phyloP scores from a whole-genome alignment of 352 stramenopile species.

The Nothophytophthora sp. region DNA sequence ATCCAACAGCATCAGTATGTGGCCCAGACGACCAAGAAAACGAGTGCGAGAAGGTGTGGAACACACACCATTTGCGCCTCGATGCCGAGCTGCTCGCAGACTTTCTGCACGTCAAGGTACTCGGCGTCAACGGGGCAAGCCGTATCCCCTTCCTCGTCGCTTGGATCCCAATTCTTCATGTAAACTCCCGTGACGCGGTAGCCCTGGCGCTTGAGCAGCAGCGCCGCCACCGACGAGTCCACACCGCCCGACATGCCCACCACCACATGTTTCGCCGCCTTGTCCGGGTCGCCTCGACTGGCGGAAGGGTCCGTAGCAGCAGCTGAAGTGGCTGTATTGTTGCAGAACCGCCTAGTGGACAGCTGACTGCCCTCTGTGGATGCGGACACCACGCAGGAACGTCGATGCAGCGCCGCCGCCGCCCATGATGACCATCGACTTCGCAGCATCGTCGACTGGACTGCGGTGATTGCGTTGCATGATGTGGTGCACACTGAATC shows the following conservation, averaged over 20 bases:
- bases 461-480: slow-evolving; percentile 15
- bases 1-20: slow-evolving; percentile 1
- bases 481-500: slow-evolving; percentile 1
- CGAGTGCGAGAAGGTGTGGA: too few relatives aligned
- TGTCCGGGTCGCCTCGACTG: slow-evolving; percentile 11
- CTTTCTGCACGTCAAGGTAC: slow-evolving; percentile 91
- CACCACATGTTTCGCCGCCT: slow-evolving; percentile 78
- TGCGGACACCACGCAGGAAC: background rate
- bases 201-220: slow-evolving; percentile 91
- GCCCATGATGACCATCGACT: slow-evolving; percentile 4
- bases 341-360: slow-evolving; percentile 5
- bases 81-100: slow-evolving; percentile 93
- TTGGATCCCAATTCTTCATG: slow-evolving; percentile 99
- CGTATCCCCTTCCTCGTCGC: slow-evolving; percentile 88
- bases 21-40: too few relatives aligned
- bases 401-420: slow-evolving; percentile 8
- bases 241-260: slow-evolving; percentile 99
- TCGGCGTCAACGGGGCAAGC: slow-evolving; percentile 91
- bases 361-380: background rate
- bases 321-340: background rate
- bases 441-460: slow-evolving; percentile 25
- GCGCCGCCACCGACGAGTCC: slow-evolving; percentile 96
- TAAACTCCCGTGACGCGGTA: slow-evolving; percentile 95
- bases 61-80: slow-evolving; percentile 67
- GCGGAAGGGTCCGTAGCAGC: background rate